Evolutionary conservation across 495 filamentous ascomycete genomes (phyloP).

Genomic region (Neurospora sp.): DNA sequence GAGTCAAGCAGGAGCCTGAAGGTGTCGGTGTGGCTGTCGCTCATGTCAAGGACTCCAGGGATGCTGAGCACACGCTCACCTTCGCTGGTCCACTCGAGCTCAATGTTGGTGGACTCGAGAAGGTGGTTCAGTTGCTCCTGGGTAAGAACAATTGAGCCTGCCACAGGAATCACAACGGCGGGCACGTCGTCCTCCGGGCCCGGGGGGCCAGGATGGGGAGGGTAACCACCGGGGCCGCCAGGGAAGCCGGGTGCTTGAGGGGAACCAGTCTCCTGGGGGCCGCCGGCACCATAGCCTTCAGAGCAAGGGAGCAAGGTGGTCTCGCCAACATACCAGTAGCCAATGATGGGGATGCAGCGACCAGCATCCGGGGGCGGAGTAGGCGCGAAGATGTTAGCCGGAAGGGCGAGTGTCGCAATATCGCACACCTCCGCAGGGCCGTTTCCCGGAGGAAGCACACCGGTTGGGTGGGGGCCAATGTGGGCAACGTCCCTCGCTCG

Average conservation of each 20-base stretch:
- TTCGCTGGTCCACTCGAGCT: neutral
- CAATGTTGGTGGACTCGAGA: neutral
- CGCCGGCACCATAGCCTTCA: neutral
- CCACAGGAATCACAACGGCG: neutral
- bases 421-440: neutral
- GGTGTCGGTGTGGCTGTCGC: neutral
- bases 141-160: neutral
- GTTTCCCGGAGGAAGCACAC: neutral
- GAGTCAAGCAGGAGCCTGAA: neutral
- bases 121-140: neutral
- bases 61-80: neutral
- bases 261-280: neutral
- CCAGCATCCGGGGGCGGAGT: neutral
- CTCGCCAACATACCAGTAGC: neutral
- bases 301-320: neutral
- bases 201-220: neutral
- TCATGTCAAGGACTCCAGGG: neutral
- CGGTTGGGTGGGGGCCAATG: neutral
- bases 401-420: neutral
- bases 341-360: neutral
- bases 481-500: neutral
- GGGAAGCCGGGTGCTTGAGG: neutral
- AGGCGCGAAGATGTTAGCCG: neutral
- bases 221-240: neutral
- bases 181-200: no score